Evolutionary conservation across 1,284 basidiomycete species (phyloP), one percentile per base, ranked within the genome.

Genomic region (Moesziomyces parantarcticus): DNA sequence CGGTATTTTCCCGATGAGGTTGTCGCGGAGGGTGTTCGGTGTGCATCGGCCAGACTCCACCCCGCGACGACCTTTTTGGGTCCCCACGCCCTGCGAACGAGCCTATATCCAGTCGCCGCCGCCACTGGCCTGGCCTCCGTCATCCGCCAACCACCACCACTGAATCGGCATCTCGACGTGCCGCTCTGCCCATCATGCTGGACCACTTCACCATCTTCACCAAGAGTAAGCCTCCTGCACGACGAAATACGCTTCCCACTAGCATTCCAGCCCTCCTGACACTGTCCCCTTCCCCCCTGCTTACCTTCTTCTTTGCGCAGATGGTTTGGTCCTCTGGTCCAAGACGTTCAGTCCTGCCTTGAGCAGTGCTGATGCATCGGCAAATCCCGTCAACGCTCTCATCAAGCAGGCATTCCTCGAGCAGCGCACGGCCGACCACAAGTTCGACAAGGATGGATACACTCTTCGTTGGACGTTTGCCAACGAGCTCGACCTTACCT

Each of bases 401-500:
- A 69, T 83, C 46, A 65, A 71, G 47, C 70, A 74, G n/a, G 72
- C 79, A 11, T 83, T 83, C 54, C 58, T 83, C 26, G 80, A 83
- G 43, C 75, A 82, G 48, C 75, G 77, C 47, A 76, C 77, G 2
- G 75, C 77, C 7, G 69, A 75, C 29, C 65, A 71, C 7, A 72
- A 74, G 43, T 74, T 75, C 42, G 81, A 83, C 58, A 59, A 76
- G 50, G 82, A 80, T 36, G 73, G 70, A 22, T 83, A 77, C 64
- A 80, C 81, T 7, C 56, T 80, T 3, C 69, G 78, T 7, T 83
- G 80, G 79, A 61, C 74, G 10, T 74, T 80, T 43, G 75, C 78
- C 3, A 83, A 82, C 74, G 77, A 80, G 53, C 73, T 77, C n/a
- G 79, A 80, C 14, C 66, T 81, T 29, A 71, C 70, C 39, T 82